Percentiles rank a stretch among this genome's conserved stretches.
Conservation (phyloP, 1,284 basidiomycete species). For the Prillingera fragicola region DNA sequence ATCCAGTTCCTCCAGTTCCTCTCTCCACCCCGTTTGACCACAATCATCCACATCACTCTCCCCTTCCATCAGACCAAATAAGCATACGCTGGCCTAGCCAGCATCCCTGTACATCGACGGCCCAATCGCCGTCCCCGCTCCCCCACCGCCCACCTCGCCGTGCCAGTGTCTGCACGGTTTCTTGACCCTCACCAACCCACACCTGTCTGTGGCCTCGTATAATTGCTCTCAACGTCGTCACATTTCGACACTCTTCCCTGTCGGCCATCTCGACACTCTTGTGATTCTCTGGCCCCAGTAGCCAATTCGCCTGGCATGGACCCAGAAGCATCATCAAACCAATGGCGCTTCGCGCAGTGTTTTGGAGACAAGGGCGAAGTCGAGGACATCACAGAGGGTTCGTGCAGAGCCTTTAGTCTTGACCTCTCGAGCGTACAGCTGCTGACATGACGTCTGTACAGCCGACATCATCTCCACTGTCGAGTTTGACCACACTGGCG, state of each 20-base stretch:
- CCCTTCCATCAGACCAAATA: background rate
- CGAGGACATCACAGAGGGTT: conserved; percentile 98
- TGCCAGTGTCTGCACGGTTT: background rate
- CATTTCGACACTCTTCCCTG: conserved; percentile 3
- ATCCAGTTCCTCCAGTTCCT: background rate
- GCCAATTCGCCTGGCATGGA: conserved; percentile 53
- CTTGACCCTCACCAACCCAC: background rate
- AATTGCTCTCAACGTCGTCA: conserved; percentile 16
- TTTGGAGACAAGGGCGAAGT: conserved; percentile 99
- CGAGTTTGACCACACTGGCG: conserved; percentile 98
- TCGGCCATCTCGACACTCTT: conserved; percentile 26
- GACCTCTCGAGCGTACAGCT: conserved; percentile 1
- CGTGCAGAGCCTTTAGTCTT: conserved; percentile 9
- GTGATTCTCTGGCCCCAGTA: conserved; percentile 20
- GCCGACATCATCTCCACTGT: conserved; percentile 99
- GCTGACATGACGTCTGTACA: conserved; percentile 41
- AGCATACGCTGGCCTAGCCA: too few relatives aligned
- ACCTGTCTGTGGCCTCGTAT: background rate
- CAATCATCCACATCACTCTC: background rate
- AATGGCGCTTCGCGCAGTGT: conserved; percentile 99
- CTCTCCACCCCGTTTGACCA: background rate
- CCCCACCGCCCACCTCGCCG: background rate
- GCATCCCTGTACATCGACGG: too few relatives aligned
- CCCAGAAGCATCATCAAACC: conserved; percentile 61
- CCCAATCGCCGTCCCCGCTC: background rate